Evolutionary conservation across 1,284 basidiomycete species (phyloP).

Genomic region (Microbotryum saponariae): DNA sequence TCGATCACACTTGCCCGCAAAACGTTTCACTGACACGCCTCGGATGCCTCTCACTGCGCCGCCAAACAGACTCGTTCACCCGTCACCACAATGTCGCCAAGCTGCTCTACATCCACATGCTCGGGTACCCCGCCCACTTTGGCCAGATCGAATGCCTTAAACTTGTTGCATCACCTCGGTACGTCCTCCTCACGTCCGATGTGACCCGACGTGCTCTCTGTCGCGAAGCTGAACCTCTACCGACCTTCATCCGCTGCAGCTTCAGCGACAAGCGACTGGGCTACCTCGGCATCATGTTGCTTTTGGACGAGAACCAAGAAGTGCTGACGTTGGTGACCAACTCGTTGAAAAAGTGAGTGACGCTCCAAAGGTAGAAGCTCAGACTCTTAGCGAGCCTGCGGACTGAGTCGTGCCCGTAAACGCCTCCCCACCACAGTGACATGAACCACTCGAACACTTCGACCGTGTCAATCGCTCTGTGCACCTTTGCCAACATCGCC

Average conservation of each 20-base stretch:
- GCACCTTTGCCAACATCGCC: conserved; percentile 98
- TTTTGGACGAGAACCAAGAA: conserved; percentile 96
- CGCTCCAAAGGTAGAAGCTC: not conserved
- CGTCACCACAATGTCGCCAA: conserved; percentile 98
- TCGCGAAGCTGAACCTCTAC: not conserved
- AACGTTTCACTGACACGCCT: no score
- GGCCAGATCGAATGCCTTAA: conserved; percentile 99
- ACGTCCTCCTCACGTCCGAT: not conserved
- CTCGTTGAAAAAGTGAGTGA: conserved; percentile 87
- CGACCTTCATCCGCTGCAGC: conserved; percentile 8
- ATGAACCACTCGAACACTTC: conserved; percentile 99
- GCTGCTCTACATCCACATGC: conserved; percentile 98
- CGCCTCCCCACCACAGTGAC: conserved; percentile 55
- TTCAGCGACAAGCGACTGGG: conserved; percentile 96
- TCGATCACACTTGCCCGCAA: no score
- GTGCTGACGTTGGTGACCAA: conserved; percentile 97
- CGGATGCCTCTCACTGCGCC: not conserved
- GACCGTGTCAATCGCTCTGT: conserved; percentile 91
- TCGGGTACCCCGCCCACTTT: conserved; percentile 97
- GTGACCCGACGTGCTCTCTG: not conserved
- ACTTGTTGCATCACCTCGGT: conserved; percentile 88
- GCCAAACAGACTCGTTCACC: conserved; percentile 60
- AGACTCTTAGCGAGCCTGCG: not conserved
- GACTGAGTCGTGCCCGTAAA: not conserved
- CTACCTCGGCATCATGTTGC: conserved; percentile 95